Percentiles rank a stretch among this genome's conserved stretches.
Conservation (phyloP, 1,284 basidiomycete species). For the Apiotrichum sp. region DNA sequence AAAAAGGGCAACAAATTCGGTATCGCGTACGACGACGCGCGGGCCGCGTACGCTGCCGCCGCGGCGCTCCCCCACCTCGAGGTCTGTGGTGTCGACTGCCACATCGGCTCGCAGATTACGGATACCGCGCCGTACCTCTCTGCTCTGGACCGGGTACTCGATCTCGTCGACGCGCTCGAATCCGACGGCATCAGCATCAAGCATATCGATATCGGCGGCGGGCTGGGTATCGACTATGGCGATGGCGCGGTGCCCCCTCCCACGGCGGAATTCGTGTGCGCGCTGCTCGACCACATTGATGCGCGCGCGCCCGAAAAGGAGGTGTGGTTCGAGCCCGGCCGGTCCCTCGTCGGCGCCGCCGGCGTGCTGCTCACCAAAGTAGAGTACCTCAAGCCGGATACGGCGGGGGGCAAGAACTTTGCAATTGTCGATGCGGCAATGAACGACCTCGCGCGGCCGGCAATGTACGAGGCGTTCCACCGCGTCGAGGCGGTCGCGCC, state of each 20-base stretch:
- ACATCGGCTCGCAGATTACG: constrained; percentile 13
- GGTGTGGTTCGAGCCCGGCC: constrained; percentile 14
- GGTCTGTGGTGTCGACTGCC: constrained; percentile 7
- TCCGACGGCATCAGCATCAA: constrained; percentile 3
- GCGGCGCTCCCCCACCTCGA: background rate
- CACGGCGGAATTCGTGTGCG: constrained; percentile 4
- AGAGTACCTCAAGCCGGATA: constrained; percentile 6
- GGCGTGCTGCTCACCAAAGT: constrained; percentile 8
- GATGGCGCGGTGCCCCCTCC: constrained; percentile 1
- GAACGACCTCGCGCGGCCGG: constrained; percentile 10
- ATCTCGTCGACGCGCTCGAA: constrained; percentile 5
- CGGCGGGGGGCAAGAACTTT: constrained; percentile 7
- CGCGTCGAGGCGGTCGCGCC: background rate
- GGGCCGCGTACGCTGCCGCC: background rate
- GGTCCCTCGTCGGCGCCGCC: constrained; percentile 4
- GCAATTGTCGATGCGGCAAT: constrained; percentile 12
- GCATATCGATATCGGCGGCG: constrained; percentile 12
- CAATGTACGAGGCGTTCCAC: constrained; percentile 7
- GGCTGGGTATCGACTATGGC: constrained; percentile 11
- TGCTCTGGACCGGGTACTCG: constrained; percentile 5
- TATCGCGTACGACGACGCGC: constrained; percentile 1
- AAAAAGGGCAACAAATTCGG: constrained; percentile 14
- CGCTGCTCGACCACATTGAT: constrained; percentile 2
- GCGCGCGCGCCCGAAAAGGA: background rate
- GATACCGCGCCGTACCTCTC: constrained; percentile 3